phyloP scores from a whole-genome alignment of 768 basidiomycete species.

The Cystofilobasidium macerans region DNA sequence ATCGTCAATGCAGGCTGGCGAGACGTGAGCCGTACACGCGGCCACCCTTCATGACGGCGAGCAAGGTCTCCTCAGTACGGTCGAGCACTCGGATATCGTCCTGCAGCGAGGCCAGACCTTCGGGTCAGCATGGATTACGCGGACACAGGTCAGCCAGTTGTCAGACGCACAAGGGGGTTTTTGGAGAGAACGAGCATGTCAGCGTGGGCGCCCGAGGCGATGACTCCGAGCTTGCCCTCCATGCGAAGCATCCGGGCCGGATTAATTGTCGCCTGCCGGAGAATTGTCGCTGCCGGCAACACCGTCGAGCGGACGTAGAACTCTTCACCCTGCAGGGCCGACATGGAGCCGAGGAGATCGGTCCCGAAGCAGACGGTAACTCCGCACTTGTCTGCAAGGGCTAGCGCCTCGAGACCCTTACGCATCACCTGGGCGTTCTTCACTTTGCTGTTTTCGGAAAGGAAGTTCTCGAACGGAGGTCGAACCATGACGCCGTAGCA shows the following conservation, averaged over 20 bases:
- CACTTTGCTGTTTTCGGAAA: conserved; percentile 39
- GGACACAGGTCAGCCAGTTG: too few relatives aligned
- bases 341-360: conserved; percentile 49
- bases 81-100: conserved; percentile 43
- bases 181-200: conserved; percentile 42
- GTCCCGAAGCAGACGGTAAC: conserved; percentile 42
- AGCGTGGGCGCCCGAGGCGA: conserved; percentile 40
- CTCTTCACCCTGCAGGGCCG: conserved; percentile 48
- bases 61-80: conserved; percentile 40
- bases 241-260: conserved; percentile 41
- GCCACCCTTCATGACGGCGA: conserved; percentile 41
- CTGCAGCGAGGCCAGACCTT: too few relatives aligned
- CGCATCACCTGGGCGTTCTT: conserved; percentile 44
- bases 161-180: conserved; percentile 39
- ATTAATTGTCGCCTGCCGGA: conserved; percentile 44
- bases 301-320: conserved; percentile 41
- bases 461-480: conserved; percentile 42
- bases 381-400: conserved; percentile 42
- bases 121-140: too few relatives aligned
- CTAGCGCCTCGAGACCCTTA: conserved; percentile 41
- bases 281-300: conserved; percentile 37
- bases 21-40: conserved; percentile 28
- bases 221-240: conserved; percentile 38
- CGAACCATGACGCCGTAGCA: conserved; percentile 44
- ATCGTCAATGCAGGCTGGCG: neutral